A percentile compares a stretch with the other conserved stretches of the same genome.
Conservation (phyloP, 768 basidiomycete species). For the Peribolospora baueri region DNA sequence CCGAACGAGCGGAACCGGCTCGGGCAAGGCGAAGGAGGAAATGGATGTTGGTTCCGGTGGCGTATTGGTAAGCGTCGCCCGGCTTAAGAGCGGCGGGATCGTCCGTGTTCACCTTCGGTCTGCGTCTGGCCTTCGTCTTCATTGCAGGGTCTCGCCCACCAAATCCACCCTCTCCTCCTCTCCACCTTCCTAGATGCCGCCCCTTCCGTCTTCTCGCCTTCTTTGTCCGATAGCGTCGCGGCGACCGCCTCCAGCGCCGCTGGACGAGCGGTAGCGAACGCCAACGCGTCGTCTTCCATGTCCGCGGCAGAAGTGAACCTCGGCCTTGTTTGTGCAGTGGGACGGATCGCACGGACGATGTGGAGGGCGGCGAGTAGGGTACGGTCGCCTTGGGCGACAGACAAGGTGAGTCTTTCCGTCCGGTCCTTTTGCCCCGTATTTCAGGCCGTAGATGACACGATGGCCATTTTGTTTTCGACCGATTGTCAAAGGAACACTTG, state of each 20-base stretch:
- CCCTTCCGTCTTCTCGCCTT: slow-evolving; percentile 52
- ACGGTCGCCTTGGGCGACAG: background rate
- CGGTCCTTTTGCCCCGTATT: background rate
- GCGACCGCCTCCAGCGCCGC: background rate
- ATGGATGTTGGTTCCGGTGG: too few species aligned
- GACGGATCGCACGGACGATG: slow-evolving; percentile 33
- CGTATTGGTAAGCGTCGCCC: too few species aligned
- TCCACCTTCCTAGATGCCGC: slow-evolving; percentile 72
- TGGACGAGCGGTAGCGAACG: slow-evolving; percentile 1
- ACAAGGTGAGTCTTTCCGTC: background rate
- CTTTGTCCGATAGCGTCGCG: background rate
- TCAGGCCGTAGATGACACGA: slow-evolving; percentile 4
- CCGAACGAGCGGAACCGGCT: too few species aligned
- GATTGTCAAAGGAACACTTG: slow-evolving; percentile 3
- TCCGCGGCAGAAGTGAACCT: slow-evolving; percentile 1
- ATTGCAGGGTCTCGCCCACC: slow-evolving; percentile 30
- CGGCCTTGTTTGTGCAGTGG: slow-evolving; percentile 27
- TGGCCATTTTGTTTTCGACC: background rate
- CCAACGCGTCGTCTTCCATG: background rate
- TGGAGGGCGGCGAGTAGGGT: slow-evolving; percentile 28
- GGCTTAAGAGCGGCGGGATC: too few species aligned
- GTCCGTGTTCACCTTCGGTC: too few species aligned
- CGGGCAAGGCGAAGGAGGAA: too few species aligned
- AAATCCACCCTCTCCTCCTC: slow-evolving; percentile 52
- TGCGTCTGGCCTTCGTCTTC: too few species aligned